Conservation (phyloP, 331 rosid species). For the Phaseolus coccineus region DNA sequence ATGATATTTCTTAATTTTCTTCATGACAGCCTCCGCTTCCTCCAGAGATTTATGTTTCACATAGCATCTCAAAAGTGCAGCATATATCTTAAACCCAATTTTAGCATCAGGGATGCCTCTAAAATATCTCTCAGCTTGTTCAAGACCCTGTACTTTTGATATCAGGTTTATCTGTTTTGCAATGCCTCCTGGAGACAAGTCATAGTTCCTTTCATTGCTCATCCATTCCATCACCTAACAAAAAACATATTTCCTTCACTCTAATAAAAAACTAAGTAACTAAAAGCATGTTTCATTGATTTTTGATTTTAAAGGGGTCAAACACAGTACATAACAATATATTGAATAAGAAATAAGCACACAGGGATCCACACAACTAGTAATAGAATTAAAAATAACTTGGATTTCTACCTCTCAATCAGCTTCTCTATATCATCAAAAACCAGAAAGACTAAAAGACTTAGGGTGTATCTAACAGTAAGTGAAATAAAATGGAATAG, state of each 20-base stretch:
- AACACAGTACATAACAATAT: not conserved
- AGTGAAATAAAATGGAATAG: not conserved
- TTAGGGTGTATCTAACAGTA: not conserved
- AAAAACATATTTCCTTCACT: constrained; percentile 4
- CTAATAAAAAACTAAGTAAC: not conserved
- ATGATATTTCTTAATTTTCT: constrained; percentile 55
- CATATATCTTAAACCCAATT: constrained; percentile 54
- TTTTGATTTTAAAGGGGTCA: constrained; percentile 6
- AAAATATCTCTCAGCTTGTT: constrained; percentile 65
- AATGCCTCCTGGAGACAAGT: constrained; percentile 45
- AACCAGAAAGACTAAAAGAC: not conserved
- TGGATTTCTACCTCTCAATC: not conserved
- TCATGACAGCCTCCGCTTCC: constrained; percentile 62
- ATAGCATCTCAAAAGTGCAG: constrained; percentile 69
- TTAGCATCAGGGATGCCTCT: constrained; percentile 48
- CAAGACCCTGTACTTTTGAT: constrained; percentile 66
- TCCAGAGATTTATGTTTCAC: constrained; percentile 57
- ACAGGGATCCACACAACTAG: not conserved
- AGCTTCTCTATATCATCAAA: not conserved
- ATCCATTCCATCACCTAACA: constrained; percentile 63
- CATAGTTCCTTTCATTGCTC: constrained; percentile 44
- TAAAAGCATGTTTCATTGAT: not conserved
- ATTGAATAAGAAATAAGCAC: not conserved
- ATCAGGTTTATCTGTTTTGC: constrained; percentile 64
- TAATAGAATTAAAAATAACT: constrained; percentile 1